Conservation (phyloP, 257 asterid species). For the Nicotiana undulata region DNA sequence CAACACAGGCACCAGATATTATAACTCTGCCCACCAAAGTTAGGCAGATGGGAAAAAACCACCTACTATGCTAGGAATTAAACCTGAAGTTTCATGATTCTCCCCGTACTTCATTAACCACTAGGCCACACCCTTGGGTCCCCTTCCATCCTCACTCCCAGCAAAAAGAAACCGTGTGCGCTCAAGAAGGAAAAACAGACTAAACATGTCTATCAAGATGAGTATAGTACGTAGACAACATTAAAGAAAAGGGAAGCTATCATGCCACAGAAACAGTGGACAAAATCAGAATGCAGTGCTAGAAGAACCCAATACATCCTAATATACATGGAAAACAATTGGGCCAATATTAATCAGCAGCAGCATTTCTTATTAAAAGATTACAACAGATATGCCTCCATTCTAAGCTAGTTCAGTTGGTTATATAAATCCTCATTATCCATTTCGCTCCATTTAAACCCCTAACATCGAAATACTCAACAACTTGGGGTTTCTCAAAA, state of each 20-base stretch:
- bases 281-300: background rate
- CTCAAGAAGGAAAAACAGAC: too few relatives aligned
- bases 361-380: background rate
- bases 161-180: background rate
- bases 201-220: background rate
- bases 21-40: too few relatives aligned
- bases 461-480: background rate
- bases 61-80: too few relatives aligned
- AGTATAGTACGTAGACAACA: background rate
- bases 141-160: background rate
- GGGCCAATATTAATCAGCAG: background rate
- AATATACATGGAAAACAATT: background rate
- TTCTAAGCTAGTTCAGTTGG: background rate
- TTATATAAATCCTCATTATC: background rate
- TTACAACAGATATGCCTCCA: background rate
- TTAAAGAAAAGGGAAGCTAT: too few relatives aligned
- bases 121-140: too few relatives aligned
- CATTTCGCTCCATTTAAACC: background rate
- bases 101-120: too few relatives aligned
- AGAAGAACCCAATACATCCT: background rate
- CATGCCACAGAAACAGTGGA: background rate
- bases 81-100: too few relatives aligned
- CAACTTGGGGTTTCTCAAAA: background rate
- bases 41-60: too few relatives aligned
- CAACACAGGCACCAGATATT: too few relatives aligned